phyloP scores from a whole-genome alignment of 345 rosid species.

The Lumnitzera racemosa region DNA sequence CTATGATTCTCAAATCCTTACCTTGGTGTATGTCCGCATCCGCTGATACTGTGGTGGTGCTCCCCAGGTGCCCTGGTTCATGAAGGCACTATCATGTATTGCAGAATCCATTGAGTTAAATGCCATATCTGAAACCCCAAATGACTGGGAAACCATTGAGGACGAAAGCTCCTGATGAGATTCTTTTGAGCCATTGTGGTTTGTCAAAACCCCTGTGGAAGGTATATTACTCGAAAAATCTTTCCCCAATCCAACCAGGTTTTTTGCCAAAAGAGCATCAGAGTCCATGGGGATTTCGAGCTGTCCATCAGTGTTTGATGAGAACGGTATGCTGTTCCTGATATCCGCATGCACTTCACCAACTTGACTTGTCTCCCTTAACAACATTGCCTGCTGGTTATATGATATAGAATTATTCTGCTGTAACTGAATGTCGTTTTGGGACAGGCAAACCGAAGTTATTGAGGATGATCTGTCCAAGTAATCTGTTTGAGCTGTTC shows the following conservation, averaged over 20 bases:
- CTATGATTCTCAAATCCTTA: constrained; percentile 7
- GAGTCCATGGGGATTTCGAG: constrained; percentile 27
- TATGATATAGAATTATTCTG: constrained; percentile 34
- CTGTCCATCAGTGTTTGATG: constrained; percentile 24
- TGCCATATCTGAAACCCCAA: constrained; percentile 50
- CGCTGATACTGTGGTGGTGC: constrained; percentile 44
- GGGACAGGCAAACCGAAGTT: constrained; percentile 54
- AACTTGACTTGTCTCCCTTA: constrained; percentile 44
- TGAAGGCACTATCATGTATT: constrained; percentile 34
- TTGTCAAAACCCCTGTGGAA: constrained; percentile 31
- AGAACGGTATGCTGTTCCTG: constrained; percentile 32
- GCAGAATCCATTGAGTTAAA: constrained; percentile 52
- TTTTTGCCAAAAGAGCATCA: constrained; percentile 34
- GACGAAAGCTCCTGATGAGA: constrained; percentile 53
- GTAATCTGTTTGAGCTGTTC: constrained; percentile 36
- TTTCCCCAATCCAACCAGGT: constrained; percentile 32
- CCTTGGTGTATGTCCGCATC: constrained; percentile 66
- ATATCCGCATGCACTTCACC: constrained; percentile 43
- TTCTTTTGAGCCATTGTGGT: constrained; percentile 43
- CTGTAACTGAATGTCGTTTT: constrained; percentile 43
- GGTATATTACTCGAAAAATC: constrained; percentile 41
- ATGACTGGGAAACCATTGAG: constrained; percentile 58
- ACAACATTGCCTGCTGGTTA: constrained; percentile 33
- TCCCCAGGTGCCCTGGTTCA: constrained; percentile 40
- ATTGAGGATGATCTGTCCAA: constrained; percentile 74